phyloP scores from a whole-genome alignment of 2,329 filamentous ascomycete species.

The Fusarium sp. region DNA sequence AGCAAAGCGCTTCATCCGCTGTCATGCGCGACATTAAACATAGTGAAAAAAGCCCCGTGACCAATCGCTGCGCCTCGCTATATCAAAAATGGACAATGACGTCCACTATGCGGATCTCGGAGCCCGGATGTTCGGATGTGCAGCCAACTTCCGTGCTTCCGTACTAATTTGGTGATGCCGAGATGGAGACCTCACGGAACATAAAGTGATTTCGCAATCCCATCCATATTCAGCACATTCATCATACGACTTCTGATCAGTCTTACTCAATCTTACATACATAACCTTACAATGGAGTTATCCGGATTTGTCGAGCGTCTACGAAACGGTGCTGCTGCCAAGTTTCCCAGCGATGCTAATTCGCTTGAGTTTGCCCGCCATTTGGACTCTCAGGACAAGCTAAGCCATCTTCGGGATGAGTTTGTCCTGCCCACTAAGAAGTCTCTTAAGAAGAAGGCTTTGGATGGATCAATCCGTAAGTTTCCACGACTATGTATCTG shows the following conservation, averaged over 20 bases:
- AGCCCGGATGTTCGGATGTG: slow-evolving; percentile 52
- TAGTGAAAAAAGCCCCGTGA: background rate
- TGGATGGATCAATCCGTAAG: slow-evolving; percentile 61
- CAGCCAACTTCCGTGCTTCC: slow-evolving; percentile 21
- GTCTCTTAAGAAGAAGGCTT: slow-evolving; percentile 75
- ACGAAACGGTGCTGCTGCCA: slow-evolving; percentile 56
- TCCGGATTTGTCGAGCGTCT: slow-evolving; percentile 56
- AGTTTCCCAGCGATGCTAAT: slow-evolving; percentile 64
- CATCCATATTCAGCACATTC: slow-evolving; percentile 34
- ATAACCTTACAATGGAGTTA: slow-evolving; percentile 55
- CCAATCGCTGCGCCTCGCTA: slow-evolving; percentile 20
- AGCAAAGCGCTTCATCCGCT: slow-evolving; percentile 18
- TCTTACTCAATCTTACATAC: background rate
- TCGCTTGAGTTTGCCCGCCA: slow-evolving; percentile 62
- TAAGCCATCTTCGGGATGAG: slow-evolving; percentile 73
- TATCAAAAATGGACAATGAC: slow-evolving; percentile 42
- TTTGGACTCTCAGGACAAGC: slow-evolving; percentile 72
- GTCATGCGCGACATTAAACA: slow-evolving; percentile 12
- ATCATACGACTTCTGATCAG: slow-evolving; percentile 44
- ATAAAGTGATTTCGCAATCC: slow-evolving; percentile 50
- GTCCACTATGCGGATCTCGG: slow-evolving; percentile 37
- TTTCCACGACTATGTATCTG: background rate
- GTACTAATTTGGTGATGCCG: slow-evolving; percentile 11
- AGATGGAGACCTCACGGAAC: slow-evolving; percentile 33
- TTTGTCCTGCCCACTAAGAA: slow-evolving; percentile 83